Evolutionary conservation across 148 eudicot species (phyloP).

Genomic region (Silene conica): DNA sequence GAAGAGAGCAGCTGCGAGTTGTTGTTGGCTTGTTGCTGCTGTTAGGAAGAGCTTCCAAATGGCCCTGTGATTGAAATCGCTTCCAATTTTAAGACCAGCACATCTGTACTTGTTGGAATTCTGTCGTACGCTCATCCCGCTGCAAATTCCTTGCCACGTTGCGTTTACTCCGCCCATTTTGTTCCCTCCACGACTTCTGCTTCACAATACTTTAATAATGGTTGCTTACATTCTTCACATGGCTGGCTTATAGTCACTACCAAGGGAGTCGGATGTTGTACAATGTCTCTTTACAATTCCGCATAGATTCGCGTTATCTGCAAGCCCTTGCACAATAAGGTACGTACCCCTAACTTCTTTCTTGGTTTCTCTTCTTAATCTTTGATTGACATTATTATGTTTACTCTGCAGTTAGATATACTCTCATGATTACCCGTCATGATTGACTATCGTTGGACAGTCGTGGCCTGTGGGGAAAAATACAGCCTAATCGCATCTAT

Average conservation of each 20-base stretch:
- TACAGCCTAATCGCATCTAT: neutral
- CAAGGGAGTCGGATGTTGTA: neutral
- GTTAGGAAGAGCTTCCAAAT: too few species aligned
- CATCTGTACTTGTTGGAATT: neutral
- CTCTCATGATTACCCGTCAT: too few species aligned
- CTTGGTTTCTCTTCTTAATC: neutral
- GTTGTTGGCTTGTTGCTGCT: too few species aligned
- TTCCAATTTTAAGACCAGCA: neutral
- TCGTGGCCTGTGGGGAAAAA: too few species aligned
- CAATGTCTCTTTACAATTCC: neutral
- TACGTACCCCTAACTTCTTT: neutral
- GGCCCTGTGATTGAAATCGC: too few species aligned
- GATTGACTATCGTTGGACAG: too few species aligned
- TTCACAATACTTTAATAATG: neutral
- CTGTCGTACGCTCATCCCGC: neutral
- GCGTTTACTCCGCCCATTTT: neutral
- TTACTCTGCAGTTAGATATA: neutral
- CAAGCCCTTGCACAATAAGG: constrained; percentile 3
- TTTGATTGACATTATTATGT: neutral
- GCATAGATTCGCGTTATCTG: neutral
- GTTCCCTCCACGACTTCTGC: neutral
- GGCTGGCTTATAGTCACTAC: neutral
- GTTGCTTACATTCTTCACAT: neutral
- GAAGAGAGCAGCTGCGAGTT: too few species aligned
- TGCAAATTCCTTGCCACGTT: neutral